A percentile compares a stretch with the other conserved stretches of the same genome.
Conservation (phyloP, 1,284 basidiomycete species). For the Wallemia hederae region DNA sequence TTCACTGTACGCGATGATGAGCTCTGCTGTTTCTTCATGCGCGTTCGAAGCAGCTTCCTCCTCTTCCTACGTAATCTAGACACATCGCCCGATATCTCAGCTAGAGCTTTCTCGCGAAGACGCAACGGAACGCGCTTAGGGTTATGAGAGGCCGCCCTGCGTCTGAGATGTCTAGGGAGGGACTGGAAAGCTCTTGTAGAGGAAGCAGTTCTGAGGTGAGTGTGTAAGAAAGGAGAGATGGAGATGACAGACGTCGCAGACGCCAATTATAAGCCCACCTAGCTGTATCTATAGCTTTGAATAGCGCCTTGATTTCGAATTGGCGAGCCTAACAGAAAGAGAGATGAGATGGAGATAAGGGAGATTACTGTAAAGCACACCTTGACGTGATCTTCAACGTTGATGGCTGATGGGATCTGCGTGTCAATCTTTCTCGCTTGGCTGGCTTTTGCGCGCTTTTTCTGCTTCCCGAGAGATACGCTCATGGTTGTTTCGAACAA, state of each 20-base stretch:
- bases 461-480: background rate
- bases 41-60: conserved; percentile 24
- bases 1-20: conserved; percentile 19
- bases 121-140: conserved; percentile 57
- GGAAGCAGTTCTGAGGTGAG: conserved; percentile 19
- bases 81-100: conserved; percentile 29
- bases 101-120: conserved; percentile 41
- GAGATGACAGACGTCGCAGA: conserved; percentile 8
- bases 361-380: conserved; percentile 17
- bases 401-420: conserved; percentile 35
- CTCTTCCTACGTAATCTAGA: conserved; percentile 21
- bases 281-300: conserved; percentile 47
- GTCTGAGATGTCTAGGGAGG: conserved; percentile 54
- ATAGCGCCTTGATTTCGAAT: conserved; percentile 66
- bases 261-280: conserved; percentile 21
- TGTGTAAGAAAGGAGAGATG: background rate
- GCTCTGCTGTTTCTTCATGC: conserved; percentile 22
- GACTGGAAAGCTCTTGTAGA: conserved; percentile 67
- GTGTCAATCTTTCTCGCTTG: conserved; percentile 1
- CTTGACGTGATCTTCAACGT: conserved; percentile 62
- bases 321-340: conserved; percentile 31
- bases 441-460: background rate
- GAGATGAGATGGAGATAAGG: background rate
- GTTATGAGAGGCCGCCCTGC: conserved; percentile 74
- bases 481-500: background rate